Percentiles rank a stretch among this genome's conserved stretches.
These are phyloP conservation scores for Arachnopeziza araneosa DNA, from an alignment of 2,329 filamentous ascomycete species.

Conservation along the genomic window DNA sequence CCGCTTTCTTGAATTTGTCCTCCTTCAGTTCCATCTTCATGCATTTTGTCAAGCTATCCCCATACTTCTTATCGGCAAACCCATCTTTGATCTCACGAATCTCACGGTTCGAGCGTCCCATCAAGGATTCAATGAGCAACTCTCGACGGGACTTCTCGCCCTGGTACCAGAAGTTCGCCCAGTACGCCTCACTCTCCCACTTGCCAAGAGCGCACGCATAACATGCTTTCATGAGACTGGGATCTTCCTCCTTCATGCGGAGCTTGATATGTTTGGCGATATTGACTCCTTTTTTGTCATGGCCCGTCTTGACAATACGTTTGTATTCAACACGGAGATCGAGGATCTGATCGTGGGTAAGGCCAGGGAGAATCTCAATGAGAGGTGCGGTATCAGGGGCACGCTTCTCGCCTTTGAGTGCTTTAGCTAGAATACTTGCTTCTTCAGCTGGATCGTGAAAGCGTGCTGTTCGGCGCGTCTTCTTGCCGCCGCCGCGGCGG, in stretches of 20 bases:
- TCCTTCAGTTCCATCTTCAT: conserved; percentile 92
- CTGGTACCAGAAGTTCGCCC: conserved; percentile 98
- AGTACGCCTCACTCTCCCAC: conserved; percentile 94
- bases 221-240: conserved; percentile 81
- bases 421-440: conserved; percentile 68
- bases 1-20: conserved; percentile 90
- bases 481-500: conserved; percentile 37
- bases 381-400: conserved; percentile 64
- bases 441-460: conserved; percentile 83
- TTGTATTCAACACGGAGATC: conserved; percentile 88
- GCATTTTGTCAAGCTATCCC: conserved; percentile 72
- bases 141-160: conserved; percentile 78
- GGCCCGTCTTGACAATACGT: conserved; percentile 73
- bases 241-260: conserved; percentile 65
- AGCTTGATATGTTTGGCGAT: conserved; percentile 79
- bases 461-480: conserved; percentile 52
- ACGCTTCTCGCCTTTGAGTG: conserved; percentile 53
- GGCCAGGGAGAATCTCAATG: conserved; percentile 75
- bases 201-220: conserved; percentile 84
- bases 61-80: conserved; percentile 89
- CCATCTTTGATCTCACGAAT: conserved; percentile 79
- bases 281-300: conserved; percentile 71
- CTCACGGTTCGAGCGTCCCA: conserved; percentile 86
- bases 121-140: conserved; percentile 85
- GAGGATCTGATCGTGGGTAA: conserved; percentile 84